phyloP scores from a whole-genome alignment of 139 green algal genomes.

The Diplosphaera chodatii region DNA sequence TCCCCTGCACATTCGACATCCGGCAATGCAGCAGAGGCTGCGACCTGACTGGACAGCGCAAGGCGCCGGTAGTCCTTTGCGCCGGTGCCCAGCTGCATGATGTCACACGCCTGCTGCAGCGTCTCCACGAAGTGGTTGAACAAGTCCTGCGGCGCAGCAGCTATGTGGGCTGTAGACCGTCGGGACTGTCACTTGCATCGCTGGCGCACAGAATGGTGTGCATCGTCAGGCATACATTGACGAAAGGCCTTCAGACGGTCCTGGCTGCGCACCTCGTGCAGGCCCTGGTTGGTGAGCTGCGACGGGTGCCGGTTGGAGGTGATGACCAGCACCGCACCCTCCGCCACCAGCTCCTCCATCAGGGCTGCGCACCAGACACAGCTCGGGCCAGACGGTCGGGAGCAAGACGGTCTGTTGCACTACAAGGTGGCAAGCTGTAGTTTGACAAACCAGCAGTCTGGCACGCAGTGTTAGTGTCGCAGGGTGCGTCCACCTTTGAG shows the following conservation, averaged over 20 bases:
- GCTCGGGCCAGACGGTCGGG: no score
- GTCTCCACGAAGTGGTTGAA: slow-evolving; percentile 43
- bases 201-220: slow-evolving; percentile 10
- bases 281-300: slow-evolving; percentile 7
- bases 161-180: no score
- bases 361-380: slow-evolving; percentile 12
- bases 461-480: no score
- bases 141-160: slow-evolving; percentile 34
- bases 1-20: no score
- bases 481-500: slow-evolving; percentile 41
- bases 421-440: no score
- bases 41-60: slow-evolving; percentile 7
- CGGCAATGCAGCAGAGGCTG: neutral
- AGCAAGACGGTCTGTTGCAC: no score
- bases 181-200: slow-evolving; percentile 37
- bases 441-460: no score
- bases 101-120: slow-evolving; percentile 23
- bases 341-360: slow-evolving; percentile 35
- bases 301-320: slow-evolving; percentile 9
- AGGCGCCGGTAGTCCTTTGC: slow-evolving; percentile 35
- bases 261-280: slow-evolving; percentile 28
- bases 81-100: slow-evolving; percentile 28
- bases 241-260: no score
- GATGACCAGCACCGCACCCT: slow-evolving; percentile 35
- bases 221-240: no score